These are phyloP conservation scores for Laetiporus sulphureus DNA, from an alignment of 1,284 basidiomycete species.

Conservation along the genomic window DNA sequence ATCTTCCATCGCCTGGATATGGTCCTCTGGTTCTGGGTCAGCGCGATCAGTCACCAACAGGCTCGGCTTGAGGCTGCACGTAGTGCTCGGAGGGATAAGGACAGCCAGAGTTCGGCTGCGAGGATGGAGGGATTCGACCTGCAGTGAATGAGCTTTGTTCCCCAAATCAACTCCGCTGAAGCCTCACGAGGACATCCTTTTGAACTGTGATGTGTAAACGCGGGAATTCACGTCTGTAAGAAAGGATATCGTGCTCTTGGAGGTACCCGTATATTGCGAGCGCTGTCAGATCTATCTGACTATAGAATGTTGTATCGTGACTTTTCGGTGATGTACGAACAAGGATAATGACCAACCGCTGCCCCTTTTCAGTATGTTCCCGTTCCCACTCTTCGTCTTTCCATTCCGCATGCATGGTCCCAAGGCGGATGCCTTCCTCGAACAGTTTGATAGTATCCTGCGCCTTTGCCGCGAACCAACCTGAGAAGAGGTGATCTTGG, in stretches of 20 bases:
- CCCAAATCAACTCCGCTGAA: no score
- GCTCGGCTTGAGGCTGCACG: slow-evolving; percentile 29
- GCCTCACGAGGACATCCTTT: slow-evolving; percentile 53
- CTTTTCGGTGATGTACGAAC: no score
- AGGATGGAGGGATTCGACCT: slow-evolving; percentile 41
- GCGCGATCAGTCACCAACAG: slow-evolving; percentile 26
- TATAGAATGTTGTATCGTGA: no score
- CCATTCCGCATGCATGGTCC: slow-evolving; percentile 46
- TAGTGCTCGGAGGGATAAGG: slow-evolving; percentile 32
- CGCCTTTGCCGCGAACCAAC: slow-evolving; percentile 42
- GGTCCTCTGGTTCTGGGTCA: slow-evolving; percentile 22
- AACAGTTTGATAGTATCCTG: slow-evolving; percentile 35
- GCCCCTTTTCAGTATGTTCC: slow-evolving; percentile 26
- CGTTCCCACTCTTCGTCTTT: slow-evolving; percentile 55
- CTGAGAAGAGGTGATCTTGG: slow-evolving; percentile 51
- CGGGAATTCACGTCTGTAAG: slow-evolving; percentile 40
- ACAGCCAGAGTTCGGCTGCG: slow-evolving; percentile 35
- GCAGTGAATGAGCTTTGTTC: slow-evolving; percentile 1
- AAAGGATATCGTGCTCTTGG: slow-evolving; percentile 44
- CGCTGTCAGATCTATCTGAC: slow-evolving; percentile 36
- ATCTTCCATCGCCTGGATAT: slow-evolving; percentile 26
- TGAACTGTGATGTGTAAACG: slow-evolving; percentile 33
- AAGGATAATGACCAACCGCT: slow-evolving; percentile 5
- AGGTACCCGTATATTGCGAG: slow-evolving; percentile 40
- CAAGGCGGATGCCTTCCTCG: slow-evolving; percentile 33